Evolutionary conservation across 2,329 filamentous ascomycete genomes (phyloP), one percentile per base, ranked within the genome.

Genomic region (Verticillium nonalfalfae): DNA sequence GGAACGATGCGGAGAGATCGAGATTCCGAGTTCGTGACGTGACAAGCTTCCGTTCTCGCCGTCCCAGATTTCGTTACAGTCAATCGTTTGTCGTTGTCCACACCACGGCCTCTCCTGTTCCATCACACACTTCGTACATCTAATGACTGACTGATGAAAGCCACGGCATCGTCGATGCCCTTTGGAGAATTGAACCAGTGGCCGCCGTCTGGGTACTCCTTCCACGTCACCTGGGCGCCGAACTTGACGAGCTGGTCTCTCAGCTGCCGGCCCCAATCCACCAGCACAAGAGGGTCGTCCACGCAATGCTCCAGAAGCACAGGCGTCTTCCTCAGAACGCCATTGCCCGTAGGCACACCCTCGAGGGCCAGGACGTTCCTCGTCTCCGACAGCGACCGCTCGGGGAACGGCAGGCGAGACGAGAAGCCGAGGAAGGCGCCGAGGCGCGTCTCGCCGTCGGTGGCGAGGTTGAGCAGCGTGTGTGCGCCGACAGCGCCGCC

Each of bases 121-220:
- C 18, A 21, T 50, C 45, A 50, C 18, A 50, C 45, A 21, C 7
- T 50, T 9, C 21, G n/a, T 3, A 50, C 45, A 7, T 10, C 45
- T 3, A 50, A n/a, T 9, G 45, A 21, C 18, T 50, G 45, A 18
- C 45, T 21, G 45, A 50, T 50, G 45, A 50, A 50, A n/a, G 45
- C 45, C 7, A 73, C 68, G 0, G 72, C 72, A 62, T 81, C 78
- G 60, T 80, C 76, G 33, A 79, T 72, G 0, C 79, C 79, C 1
- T 66, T 59, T 0, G 78, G 77, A 14, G 74, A 71, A 62, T 81
- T 75, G 55, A 81, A 71, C 76, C 77, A 79, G 62, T 81, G 77
- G 0, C 74, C 76, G 10, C 79, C 78, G 18, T 69, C 64, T 1
- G 68, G 64, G 63, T 81, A 81, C 64, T 78, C 74, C 39, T 67